These are phyloP conservation scores for Sugiyamaella chiloensis DNA, from an alignment of 805 yeast species.

Conservation along the genomic window DNA sequence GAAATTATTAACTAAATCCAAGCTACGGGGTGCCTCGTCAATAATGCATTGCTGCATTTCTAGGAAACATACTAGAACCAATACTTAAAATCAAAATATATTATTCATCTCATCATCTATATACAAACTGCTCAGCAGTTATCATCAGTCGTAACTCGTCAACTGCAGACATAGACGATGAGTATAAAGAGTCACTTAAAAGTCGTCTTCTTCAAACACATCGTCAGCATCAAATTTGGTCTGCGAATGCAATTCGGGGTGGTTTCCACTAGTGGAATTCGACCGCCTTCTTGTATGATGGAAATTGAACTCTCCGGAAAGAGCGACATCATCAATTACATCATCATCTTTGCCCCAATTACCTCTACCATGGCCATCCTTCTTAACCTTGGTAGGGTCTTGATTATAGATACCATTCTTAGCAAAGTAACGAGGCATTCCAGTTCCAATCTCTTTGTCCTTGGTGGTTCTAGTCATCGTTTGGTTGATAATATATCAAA, in stretches of 20 bases:
- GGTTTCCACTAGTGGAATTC: constrained; percentile 29
- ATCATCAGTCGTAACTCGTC: constrained; percentile 2
- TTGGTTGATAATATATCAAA: background rate
- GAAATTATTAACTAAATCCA: no score
- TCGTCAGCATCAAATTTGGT: constrained; percentile 24
- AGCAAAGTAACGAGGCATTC: constrained; percentile 65
- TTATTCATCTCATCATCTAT: constrained; percentile 6
- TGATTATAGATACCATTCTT: constrained; percentile 67
- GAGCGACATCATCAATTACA: constrained; percentile 62
- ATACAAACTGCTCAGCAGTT: constrained; percentile 3
- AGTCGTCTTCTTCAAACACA: constrained; percentile 26
- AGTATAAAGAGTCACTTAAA: background rate
- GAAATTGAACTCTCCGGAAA: constrained; percentile 50
- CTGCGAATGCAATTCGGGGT: constrained; percentile 17
- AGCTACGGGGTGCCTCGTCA: background rate
- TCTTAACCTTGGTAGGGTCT: constrained; percentile 75
- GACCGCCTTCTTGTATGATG: constrained; percentile 36
- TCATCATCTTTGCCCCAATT: constrained; percentile 88
- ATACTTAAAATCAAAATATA: background rate
- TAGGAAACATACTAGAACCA: background rate
- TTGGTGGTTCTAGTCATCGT: constrained; percentile 26
- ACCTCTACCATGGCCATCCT: constrained; percentile 79
- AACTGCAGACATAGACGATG: constrained; percentile 5
- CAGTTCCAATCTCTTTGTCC: background rate
- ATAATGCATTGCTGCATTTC: no score